Conservation (phyloP, 495 filamentous ascomycete species). For the Penicillium subrubescens region DNA sequence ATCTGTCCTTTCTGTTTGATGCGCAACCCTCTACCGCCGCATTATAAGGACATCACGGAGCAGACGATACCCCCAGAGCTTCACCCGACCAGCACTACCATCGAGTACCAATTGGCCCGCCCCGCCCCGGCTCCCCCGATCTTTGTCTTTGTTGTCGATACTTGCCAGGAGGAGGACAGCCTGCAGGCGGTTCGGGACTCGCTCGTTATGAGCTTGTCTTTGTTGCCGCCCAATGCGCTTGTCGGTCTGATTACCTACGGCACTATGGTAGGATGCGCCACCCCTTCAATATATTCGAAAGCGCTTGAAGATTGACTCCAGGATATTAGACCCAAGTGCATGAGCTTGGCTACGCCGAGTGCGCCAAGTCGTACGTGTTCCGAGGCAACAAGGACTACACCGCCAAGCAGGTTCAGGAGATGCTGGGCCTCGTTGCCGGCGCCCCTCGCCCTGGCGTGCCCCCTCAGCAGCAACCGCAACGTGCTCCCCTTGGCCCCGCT, state of each 20-base stretch:
- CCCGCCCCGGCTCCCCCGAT: conserved; percentile 94
- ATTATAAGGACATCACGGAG: conserved; percentile 98
- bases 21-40: conserved; percentile 90
- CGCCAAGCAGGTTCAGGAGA: conserved; percentile 97
- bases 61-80: conserved; percentile 95
- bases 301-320: conserved; percentile 24
- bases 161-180: conserved; percentile 98
- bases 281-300: background rate
- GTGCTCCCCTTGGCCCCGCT: conserved; percentile 78
- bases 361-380: conserved; percentile 99
- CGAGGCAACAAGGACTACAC: conserved; percentile 96
- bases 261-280: conserved; percentile 76
- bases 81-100: conserved; percentile 90
- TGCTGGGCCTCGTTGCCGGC: conserved; percentile 74
- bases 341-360: conserved; percentile 97
- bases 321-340: conserved; percentile 81
- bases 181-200: conserved; percentile 94
- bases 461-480: conserved; percentile 65
- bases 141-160: conserved; percentile 97
- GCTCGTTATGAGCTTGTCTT: conserved; percentile 92
- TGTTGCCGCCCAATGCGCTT: conserved; percentile 89
- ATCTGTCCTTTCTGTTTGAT: conserved; percentile 98
- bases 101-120: conserved; percentile 92
- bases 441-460: conserved; percentile 78
- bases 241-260: conserved; percentile 96